Conservation (phyloP, 2,329 filamentous ascomycete species). For the Thelonectria discophora region DNA sequence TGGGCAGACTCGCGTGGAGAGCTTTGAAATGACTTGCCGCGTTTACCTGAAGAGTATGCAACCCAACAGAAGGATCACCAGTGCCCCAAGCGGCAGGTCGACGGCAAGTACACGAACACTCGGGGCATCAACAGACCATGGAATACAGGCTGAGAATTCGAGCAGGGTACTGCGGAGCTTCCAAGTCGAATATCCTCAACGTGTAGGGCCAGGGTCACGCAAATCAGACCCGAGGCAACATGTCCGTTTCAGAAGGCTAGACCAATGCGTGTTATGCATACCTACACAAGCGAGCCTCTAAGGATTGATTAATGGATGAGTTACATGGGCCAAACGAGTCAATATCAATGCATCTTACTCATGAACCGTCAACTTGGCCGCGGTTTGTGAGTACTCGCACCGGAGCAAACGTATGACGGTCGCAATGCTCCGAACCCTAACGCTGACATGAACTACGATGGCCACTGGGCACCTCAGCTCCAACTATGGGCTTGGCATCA, state of each 20-base stretch:
- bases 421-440: not conserved
- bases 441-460: not conserved
- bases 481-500: not conserved
- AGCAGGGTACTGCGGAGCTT: not conserved
- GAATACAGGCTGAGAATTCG: not conserved
- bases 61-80: not conserved
- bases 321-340: not conserved
- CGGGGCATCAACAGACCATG: conserved; percentile 3
- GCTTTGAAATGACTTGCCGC: conserved; percentile 25
- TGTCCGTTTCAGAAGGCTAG: conserved; percentile 7
- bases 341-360: not conserved
- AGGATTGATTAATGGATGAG: not conserved
- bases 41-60: conserved; percentile 16
- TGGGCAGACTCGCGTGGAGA: not conserved
- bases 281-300: not conserved
- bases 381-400: not conserved
- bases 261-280: not conserved
- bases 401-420: not conserved
- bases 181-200: conserved; percentile 5
- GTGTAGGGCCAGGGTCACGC: not conserved
- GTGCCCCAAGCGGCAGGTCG: not conserved
- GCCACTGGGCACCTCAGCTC: not conserved
- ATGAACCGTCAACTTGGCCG: not conserved
- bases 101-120: not conserved
- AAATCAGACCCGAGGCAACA: not conserved